Base-by-base conservation (phyloP, 1,139 yeast genomes). In the Protomyces macrosporus region DNA sequence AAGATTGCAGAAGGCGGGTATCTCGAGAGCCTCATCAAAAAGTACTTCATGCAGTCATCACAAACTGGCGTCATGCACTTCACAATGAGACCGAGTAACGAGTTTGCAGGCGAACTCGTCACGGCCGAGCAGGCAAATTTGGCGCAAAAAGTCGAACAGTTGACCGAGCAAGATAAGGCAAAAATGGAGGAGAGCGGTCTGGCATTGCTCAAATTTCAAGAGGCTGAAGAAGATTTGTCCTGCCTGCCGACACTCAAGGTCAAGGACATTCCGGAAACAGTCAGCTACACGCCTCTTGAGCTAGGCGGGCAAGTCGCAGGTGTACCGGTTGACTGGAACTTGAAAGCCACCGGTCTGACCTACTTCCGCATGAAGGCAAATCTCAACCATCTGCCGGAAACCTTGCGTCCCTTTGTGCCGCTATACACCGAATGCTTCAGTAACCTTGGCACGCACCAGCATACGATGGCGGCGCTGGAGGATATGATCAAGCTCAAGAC, bases 401-500 rank as follows among this genome's bases (percentile, higher is more conserved):
- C 82, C 23, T 78, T 87, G 58, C 81, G 85, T 67, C 85, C 86
- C 40, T 90, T 82, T 69, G 75, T 95, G 68, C 89, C 97, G 0
- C 74, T 95, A 55, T 93, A 88, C 75, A 79, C 87, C 9, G 87
- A 86, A 34, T 88, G 96, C 61, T 79, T 91, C 68, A 87, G 95
- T 3, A 89, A 87, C 71, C 79, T 93, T 68, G 99, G 99, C 14
- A 91, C 98, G 0, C 72, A 77, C 3, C 72, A 75, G 6, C 84
- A 86, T 65, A 74, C 87, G 0, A 88, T 89, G 81, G 88, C 90
- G 23, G 87, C 85, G 54, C 81, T 93, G 67, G 98, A 93, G 73
- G 90, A 93, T 67, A 84, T 84, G 63, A 90, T 95, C 68, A 89
- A 87, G 71, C 79, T 86, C 60, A 80, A 82, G 66, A 90, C 98